Percentiles rank a stretch among this genome's conserved stretches.
These are phyloP conservation scores for Lactifluus echinatus DNA, from an alignment of 768 basidiomycete genomes.

Conservation along the genomic window DNA sequence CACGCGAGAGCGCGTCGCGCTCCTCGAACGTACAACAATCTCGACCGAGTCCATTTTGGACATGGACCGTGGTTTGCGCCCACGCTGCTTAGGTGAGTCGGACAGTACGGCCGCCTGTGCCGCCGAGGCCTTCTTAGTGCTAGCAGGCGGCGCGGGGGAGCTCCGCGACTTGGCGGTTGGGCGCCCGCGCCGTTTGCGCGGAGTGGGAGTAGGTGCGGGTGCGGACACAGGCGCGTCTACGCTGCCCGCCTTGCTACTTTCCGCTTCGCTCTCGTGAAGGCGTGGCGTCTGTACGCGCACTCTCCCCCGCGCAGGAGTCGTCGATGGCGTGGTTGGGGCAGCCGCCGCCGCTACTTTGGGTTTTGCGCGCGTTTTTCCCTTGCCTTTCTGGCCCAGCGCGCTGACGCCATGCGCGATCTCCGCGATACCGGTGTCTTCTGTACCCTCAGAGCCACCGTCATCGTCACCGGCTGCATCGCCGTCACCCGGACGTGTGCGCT, in stretches of 20 bases:
- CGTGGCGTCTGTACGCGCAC: not conserved
- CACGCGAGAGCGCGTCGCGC: conserved; percentile 8
- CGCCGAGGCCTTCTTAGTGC: not conserved
- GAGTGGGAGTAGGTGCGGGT: not conserved
- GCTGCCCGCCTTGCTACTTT: conserved; percentile 4
- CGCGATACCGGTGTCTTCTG: conserved; percentile 27
- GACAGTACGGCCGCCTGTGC: not conserved
- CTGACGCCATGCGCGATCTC: conserved; percentile 24
- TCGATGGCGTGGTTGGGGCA: not conserved
- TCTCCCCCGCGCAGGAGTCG: not conserved
- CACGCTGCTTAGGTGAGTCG: not conserved
- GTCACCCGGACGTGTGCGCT: conserved; percentile 24
- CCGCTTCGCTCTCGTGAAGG: not conserved
- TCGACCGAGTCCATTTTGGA: conserved; percentile 14
- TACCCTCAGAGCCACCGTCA: conserved; percentile 24
- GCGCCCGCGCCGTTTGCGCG: not conserved
- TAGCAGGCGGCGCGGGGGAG: not conserved
- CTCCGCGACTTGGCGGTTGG: not conserved
- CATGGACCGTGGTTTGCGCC: conserved; percentile 5
- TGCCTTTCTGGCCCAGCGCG: conserved; percentile 10
- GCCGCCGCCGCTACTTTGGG: not conserved
- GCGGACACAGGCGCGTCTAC: not conserved
- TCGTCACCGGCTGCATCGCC: conserved; percentile 22
- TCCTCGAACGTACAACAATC: conserved; percentile 9
- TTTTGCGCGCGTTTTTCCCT: not conserved